Base-by-base conservation (phyloP, 208 protist genomes). In the Naegleria gruberi region DNA sequence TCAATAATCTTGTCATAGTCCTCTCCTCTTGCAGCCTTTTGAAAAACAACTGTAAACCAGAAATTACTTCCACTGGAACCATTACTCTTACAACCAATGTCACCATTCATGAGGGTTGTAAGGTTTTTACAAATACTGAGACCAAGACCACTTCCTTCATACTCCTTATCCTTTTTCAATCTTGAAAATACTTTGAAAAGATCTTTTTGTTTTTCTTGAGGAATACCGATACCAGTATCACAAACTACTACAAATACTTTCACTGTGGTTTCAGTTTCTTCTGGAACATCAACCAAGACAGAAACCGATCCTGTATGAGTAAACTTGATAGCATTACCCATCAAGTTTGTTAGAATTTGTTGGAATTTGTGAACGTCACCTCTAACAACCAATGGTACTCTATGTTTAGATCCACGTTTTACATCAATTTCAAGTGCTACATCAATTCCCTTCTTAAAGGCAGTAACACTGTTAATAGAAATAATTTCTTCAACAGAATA, bases 281-380 rank as follows among this genome's bases (percentile, higher is more conserved):
- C 83, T 65, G 57, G 37, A n/a, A 88, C 6, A 19, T 88, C 34
- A 37, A 87, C 83, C 19, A 10, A 23, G 7, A 87, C 83, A 40
- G 26, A 34, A 34, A 88, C 37, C 15, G 23, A 10, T 73, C 84
- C 84, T 7, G 10, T 40, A 42, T 88, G 12, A 40, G 84, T 88
- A 26, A 65, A 88, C n/a, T 88, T 88, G 84, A 88, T 65, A 43
- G 84, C 84, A 42, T 88, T 88, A 6, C 34, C 19, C 34, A 88
- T 23, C 12, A 88, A 65, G 42, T 88, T 88, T 40, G 84, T 45
- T 10, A 88, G 5, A 37, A 88, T 65, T 42, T 88, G 84, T 42
- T 55, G 43, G n/a, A 88, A 88, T 42, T 42, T 88, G 12, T 65
- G 43, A 43, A 26, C 23, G 42, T 88, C 84, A 42, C 84, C 84